These are phyloP conservation scores for Cronartium quercuum DNA, from an alignment of 1,284 basidiomycete genomes.

Conservation along the genomic window DNA sequence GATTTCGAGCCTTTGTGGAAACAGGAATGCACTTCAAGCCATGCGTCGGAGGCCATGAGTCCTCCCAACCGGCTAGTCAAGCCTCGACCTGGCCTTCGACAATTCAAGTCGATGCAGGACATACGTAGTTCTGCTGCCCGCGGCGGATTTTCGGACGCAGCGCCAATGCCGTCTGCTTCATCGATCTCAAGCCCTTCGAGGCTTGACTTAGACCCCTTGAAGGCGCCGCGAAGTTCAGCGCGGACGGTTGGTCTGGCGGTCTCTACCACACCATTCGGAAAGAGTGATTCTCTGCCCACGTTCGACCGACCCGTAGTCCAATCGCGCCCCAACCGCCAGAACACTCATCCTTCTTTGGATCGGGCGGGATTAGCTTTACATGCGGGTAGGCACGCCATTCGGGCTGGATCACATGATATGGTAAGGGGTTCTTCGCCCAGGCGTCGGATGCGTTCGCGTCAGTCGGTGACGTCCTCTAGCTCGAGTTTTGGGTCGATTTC, in stretches of 20 bases:
- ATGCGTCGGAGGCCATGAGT: neutral
- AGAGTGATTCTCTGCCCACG: neutral
- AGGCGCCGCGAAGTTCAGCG: too few relatives aligned
- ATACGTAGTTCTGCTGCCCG: constrained; percentile 2
- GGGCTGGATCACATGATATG: neutral
- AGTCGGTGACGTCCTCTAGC: constrained; percentile 1
- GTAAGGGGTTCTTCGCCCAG: neutral
- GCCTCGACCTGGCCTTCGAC: constrained; percentile 7
- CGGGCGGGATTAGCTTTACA: neutral
- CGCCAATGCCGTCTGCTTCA: neutral
- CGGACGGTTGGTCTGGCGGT: too few relatives aligned
- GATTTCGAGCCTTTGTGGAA: neutral
- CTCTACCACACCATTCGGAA: neutral
- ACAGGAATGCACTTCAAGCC: neutral
- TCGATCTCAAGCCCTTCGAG: too few relatives aligned
- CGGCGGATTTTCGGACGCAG: neutral
- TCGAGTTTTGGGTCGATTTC: constrained; percentile 24
- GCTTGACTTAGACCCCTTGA: too few relatives aligned
- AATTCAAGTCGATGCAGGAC: constrained; percentile 38
- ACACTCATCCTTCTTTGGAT: neutral
- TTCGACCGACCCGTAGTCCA: neutral
- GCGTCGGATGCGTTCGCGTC: neutral
- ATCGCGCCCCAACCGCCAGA: neutral
- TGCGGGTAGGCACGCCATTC: too few relatives aligned
- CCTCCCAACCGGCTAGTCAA: too few relatives aligned